These are phyloP conservation scores for Vigna angularis DNA, from an alignment of 306 rosid species.

Conservation along the genomic window DNA sequence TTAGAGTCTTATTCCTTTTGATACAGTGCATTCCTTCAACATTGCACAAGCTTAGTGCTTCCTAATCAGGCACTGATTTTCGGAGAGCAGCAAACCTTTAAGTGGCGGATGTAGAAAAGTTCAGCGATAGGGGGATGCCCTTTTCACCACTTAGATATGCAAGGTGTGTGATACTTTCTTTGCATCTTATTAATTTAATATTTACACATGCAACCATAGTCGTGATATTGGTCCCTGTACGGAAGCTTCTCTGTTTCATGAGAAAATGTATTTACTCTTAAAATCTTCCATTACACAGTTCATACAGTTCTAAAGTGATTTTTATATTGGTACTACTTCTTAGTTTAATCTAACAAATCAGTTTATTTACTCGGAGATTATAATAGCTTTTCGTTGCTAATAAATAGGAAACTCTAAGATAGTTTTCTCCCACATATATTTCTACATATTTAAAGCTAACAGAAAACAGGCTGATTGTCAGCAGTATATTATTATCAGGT, in stretches of 20 bases:
- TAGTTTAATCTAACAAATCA: slow-evolving; percentile 11
- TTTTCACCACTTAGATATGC: slow-evolving; percentile 41
- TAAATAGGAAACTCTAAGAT: not conserved
- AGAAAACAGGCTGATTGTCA: not conserved
- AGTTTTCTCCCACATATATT: not conserved
- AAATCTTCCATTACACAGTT: slow-evolving; percentile 1
- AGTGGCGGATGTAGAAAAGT: slow-evolving; percentile 34
- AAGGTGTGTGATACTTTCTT: slow-evolving; percentile 47
- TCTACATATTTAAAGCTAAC: slow-evolving; percentile 10
- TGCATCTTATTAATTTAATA: slow-evolving; percentile 22
- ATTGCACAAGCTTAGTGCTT: slow-evolving; percentile 38
- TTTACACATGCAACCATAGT: slow-evolving; percentile 12
- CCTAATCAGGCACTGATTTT: not conserved
- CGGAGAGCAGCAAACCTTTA: slow-evolving; percentile 15
- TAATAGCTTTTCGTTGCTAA: not conserved
- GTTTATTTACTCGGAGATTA: not conserved
- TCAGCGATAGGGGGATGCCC: slow-evolving; percentile 41
- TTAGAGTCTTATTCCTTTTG: slow-evolving; percentile 31
- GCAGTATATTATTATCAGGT: not conserved
- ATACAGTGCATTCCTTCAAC: slow-evolving; percentile 33
- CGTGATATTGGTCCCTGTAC: slow-evolving; percentile 6
- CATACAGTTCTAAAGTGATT: not conserved
- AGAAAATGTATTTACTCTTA: slow-evolving; percentile 3
- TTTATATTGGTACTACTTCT: not conserved
- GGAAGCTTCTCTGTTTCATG: slow-evolving; percentile 1